Evolutionary conservation across 2,329 filamentous ascomycete species (phyloP).

Genomic region (Pleomassaria siparia): DNA sequence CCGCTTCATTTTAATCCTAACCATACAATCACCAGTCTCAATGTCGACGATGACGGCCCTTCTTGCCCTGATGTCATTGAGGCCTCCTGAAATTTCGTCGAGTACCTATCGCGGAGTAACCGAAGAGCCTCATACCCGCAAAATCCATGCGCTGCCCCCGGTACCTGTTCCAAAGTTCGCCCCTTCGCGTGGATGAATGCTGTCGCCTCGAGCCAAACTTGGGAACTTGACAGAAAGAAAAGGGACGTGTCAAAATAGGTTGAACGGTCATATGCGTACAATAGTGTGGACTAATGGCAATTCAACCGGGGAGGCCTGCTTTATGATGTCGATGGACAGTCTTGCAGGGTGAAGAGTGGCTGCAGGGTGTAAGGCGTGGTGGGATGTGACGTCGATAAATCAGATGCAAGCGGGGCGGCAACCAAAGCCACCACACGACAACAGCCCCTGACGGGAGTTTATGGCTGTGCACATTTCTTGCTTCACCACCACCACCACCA

Average conservation of each 20-base stretch:
- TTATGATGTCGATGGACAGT: conserved; percentile 26
- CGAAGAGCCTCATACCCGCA: background rate
- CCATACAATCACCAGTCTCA: background rate
- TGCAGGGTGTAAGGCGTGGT: conserved; percentile 13
- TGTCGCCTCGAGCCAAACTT: conserved; percentile 3
- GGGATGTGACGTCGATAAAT: conserved; percentile 25
- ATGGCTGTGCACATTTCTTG: conserved; percentile 2
- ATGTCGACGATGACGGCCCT: background rate
- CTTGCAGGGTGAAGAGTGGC: conserved; percentile 11
- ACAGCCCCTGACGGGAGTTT: background rate
- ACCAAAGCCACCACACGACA: conserved; percentile 1
- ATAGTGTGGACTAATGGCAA: no score
- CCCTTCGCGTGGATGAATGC: conserved; percentile 16
- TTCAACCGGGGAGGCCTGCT: background rate
- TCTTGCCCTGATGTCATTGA: conserved; percentile 1
- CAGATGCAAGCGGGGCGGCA: conserved; percentile 14
- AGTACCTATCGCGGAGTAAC: background rate
- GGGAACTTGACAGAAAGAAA: conserved; percentile 4
- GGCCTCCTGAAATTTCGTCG: background rate
- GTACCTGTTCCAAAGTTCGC: background rate
- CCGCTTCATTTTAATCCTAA: no score
- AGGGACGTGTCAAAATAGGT: conserved; percentile 11
- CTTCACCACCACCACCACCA: no score
- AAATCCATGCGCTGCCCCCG: background rate
- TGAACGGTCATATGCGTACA: no score